These are phyloP conservation scores for Graphiopsis chlorocephala DNA, from an alignment of 2,329 filamentous ascomycete species.

Conservation along the genomic window DNA sequence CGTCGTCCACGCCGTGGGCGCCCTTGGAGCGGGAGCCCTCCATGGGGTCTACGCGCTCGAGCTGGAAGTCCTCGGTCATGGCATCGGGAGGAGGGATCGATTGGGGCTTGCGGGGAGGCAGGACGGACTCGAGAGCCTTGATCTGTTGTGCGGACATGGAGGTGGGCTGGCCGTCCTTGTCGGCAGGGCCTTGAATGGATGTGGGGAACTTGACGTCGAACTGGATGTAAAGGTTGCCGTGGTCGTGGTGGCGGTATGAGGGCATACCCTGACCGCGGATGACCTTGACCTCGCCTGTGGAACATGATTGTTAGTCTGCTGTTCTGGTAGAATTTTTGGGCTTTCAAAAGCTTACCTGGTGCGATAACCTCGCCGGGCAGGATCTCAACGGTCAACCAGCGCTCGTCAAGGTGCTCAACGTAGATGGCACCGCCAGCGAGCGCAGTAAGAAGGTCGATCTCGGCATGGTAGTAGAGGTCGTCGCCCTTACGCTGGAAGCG, in stretches of 20 bases:
- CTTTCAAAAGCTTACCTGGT: slow-evolving; percentile 63
- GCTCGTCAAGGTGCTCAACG: slow-evolving; percentile 94
- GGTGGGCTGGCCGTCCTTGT: slow-evolving; percentile 40
- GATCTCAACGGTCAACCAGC: slow-evolving; percentile 93
- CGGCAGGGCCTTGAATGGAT: slow-evolving; percentile 39
- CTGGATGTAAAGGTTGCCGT: slow-evolving; percentile 93
- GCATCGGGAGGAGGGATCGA: slow-evolving; percentile 71
- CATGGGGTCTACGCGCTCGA: slow-evolving; percentile 77
- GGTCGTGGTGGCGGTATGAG: slow-evolving; percentile 89
- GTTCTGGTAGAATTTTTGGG: slow-evolving; percentile 7
- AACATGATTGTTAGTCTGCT: not conserved
- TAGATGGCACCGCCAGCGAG: slow-evolving; percentile 86
- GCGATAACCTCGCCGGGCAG: slow-evolving; percentile 91
- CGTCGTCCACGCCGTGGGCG: slow-evolving; percentile 61
- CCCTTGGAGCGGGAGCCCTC: slow-evolving; percentile 61
- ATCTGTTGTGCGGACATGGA: slow-evolving; percentile 63
- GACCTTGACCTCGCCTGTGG: slow-evolving; percentile 80
- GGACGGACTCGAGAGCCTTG: slow-evolving; percentile 74
- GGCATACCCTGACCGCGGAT: slow-evolving; percentile 98
- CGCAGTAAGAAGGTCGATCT: slow-evolving; percentile 93
- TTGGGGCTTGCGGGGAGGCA: slow-evolving; percentile 69
- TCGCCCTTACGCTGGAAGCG: slow-evolving; percentile 96
- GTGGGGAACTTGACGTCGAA: slow-evolving; percentile 96
- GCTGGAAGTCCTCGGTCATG: slow-evolving; percentile 85
- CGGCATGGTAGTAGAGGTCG: slow-evolving; percentile 89